Percentiles rank a stretch among this genome's conserved stretches.
phyloP scores from a whole-genome alignment of 2,329 filamentous ascomycete genomes.

The Talaromyces sp. region DNA sequence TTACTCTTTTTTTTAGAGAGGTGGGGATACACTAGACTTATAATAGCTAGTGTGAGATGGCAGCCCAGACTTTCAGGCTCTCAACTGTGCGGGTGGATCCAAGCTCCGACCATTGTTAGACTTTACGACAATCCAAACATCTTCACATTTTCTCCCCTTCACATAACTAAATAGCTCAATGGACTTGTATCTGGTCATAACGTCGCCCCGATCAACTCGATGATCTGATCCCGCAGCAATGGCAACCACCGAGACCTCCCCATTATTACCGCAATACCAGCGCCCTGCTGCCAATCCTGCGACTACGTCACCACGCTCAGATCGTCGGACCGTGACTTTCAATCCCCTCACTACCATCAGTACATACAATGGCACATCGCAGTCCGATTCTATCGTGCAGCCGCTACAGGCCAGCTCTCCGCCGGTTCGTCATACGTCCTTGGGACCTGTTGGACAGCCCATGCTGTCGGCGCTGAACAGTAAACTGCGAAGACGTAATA shows the following conservation, averaged over 20 bases:
- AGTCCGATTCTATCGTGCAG: constrained; percentile 42
- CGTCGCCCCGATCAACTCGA: not conserved
- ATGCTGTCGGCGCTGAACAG: constrained; percentile 80
- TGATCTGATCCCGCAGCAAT: constrained; percentile 24
- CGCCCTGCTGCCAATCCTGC: constrained; percentile 24
- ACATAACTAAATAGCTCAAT: constrained; percentile 1
- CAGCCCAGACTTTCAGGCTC: constrained; percentile 4
- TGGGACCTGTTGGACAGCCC: constrained; percentile 46
- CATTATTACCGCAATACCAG: constrained; percentile 42
- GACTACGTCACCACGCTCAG: constrained; percentile 41
- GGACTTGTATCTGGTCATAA: not conserved
- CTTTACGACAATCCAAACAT: constrained; percentile 2
- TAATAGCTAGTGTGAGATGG: not conserved
- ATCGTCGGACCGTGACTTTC: constrained; percentile 49
- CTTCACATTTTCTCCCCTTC: not conserved
- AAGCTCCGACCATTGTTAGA: constrained; percentile 12
- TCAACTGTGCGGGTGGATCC: constrained; percentile 9
- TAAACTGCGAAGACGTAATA: constrained; percentile 83
- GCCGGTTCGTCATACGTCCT: constrained; percentile 32
- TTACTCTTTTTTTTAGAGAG: not conserved
- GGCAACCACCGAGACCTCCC: constrained; percentile 44
- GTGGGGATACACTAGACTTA: not conserved
- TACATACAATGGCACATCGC: constrained; percentile 43
- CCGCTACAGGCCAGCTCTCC: constrained; percentile 42
- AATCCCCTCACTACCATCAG: constrained; percentile 48